Conservation (phyloP, 1,284 basidiomycete species). For the Apiotrichum siamense region DNA sequence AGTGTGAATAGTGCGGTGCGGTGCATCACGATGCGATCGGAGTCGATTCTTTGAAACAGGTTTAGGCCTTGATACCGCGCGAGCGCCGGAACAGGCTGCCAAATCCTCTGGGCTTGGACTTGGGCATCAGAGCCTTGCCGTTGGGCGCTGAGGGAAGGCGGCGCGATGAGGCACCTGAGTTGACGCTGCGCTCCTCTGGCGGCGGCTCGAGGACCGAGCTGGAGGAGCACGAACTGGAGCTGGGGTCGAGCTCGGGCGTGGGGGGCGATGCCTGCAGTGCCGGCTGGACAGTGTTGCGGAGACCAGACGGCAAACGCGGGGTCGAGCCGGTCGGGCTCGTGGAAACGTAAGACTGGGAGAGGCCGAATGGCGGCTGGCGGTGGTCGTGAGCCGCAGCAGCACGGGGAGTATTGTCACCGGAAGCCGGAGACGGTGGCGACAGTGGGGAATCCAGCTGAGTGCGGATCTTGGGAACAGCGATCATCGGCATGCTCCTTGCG, state of each 20-base stretch:
- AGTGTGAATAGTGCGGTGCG: too few relatives aligned
- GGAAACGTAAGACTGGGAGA: background rate
- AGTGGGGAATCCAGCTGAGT: background rate
- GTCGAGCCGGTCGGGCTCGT: background rate
- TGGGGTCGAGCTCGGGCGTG: slow-evolving; percentile 31
- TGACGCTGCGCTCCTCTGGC: slow-evolving; percentile 7
- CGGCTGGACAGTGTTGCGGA: slow-evolving; percentile 6
- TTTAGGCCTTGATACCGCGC: slow-evolving; percentile 8
- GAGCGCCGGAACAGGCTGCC: slow-evolving; percentile 14
- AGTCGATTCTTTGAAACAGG: too few relatives aligned
- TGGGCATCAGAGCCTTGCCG: background rate
- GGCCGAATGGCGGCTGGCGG: background rate
- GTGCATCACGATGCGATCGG: too few relatives aligned
- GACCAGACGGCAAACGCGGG: slow-evolving; percentile 5
- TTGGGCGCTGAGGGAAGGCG: background rate
- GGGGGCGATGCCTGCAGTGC: slow-evolving; percentile 14
- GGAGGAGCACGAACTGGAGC: slow-evolving; percentile 19
- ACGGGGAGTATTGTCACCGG: background rate
- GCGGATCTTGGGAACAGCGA: background rate
- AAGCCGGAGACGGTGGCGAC: background rate
- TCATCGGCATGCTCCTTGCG: background rate
- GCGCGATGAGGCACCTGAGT: background rate
- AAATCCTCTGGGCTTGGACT: slow-evolving; percentile 1
- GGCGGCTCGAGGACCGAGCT: slow-evolving; percentile 12
- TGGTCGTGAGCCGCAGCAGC: background rate